phyloP scores from a whole-genome alignment of 1,284 basidiomycete genomes.

The Testicularia cyperi region DNA sequence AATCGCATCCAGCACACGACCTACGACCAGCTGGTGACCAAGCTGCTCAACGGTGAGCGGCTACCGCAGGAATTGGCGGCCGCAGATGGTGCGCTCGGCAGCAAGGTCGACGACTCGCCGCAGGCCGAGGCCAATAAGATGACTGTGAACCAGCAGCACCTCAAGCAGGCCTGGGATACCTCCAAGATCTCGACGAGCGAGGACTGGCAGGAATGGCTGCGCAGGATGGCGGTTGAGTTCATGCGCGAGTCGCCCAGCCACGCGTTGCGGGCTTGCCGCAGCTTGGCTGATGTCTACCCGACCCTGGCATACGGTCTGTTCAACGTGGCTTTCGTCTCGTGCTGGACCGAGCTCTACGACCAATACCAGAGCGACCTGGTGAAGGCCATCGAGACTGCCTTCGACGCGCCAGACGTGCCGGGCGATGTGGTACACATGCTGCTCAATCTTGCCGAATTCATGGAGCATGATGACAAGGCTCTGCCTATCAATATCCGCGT shows the following conservation, averaged over 20 bases:
- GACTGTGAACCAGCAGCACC: constrained; percentile 93
- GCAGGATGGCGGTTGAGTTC: constrained; percentile 87
- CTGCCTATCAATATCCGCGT: constrained; percentile 90
- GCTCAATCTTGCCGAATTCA: constrained; percentile 96
- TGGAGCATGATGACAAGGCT: constrained; percentile 98
- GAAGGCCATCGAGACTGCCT: constrained; percentile 82
- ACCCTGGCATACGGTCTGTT: constrained; percentile 92
- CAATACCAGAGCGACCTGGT: constrained; percentile 67
- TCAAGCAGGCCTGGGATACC: constrained; percentile 95
- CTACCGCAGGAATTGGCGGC: constrained; percentile 69
- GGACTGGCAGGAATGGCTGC: constrained; percentile 97
- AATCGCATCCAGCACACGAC: constrained; percentile 79
- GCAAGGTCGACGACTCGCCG: constrained; percentile 61
- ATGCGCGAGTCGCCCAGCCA: constrained; percentile 98
- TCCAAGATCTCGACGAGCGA: constrained; percentile 74
- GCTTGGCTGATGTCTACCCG: constrained; percentile 84
- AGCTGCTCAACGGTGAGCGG: constrained; percentile 87
- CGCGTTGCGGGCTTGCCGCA: constrained; percentile 92
- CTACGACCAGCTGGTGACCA: constrained; percentile 85
- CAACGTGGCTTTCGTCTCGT: constrained; percentile 97
- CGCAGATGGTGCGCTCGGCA: constrained; percentile 32
- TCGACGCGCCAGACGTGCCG: constrained; percentile 77
- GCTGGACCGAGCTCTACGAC: constrained; percentile 94
- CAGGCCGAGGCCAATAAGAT: constrained; percentile 71
- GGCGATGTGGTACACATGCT: constrained; percentile 90